phyloP scores from a whole-genome alignment of 768 basidiomycete species.

The Nevesoporus exiguus region DNA sequence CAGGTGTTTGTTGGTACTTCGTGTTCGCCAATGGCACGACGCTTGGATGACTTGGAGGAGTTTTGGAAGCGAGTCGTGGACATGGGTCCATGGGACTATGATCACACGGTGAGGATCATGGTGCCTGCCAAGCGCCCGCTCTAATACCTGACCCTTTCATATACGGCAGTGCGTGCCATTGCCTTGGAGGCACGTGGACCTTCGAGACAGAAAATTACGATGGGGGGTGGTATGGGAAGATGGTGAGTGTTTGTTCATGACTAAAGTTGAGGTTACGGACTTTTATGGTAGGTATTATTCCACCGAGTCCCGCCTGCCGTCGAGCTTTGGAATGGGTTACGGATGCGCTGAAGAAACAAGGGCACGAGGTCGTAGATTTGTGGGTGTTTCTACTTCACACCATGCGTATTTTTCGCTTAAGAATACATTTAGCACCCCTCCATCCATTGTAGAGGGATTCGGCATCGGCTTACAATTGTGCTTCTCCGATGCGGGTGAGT shows the following conservation, averaged over 20 bases:
- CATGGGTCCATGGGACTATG: conserved; percentile 43
- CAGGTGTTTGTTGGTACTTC: conserved; percentile 37
- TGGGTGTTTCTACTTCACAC: conserved; percentile 18
- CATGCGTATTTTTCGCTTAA: neutral
- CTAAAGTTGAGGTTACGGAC: neutral
- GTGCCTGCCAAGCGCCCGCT: neutral
- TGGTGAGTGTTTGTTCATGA: conserved; percentile 26
- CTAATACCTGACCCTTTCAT: neutral
- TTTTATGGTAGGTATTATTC: conserved; percentile 30
- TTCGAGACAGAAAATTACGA: conserved; percentile 33
- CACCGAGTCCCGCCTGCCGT: conserved; percentile 39
- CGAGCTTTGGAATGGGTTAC: conserved; percentile 36
- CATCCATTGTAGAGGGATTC: conserved; percentile 49
- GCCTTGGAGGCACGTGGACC: conserved; percentile 39
- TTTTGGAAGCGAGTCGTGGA: conserved; percentile 42
- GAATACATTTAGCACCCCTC: conserved; percentile 35
- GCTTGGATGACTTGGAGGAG: conserved; percentile 39
- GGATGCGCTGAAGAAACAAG: conserved; percentile 34
- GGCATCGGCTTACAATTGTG: conserved; percentile 51
- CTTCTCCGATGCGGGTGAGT: conserved; percentile 54
- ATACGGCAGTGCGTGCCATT: conserved; percentile 38
- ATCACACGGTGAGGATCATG: conserved; percentile 34
- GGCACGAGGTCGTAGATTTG: conserved; percentile 42
- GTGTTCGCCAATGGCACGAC: conserved; percentile 41
- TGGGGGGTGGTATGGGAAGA: conserved; percentile 43